These are phyloP conservation scores for Thinopyrum elongatum DNA, from an alignment of 176 grass and related monocot species.

Conservation along the genomic window DNA sequence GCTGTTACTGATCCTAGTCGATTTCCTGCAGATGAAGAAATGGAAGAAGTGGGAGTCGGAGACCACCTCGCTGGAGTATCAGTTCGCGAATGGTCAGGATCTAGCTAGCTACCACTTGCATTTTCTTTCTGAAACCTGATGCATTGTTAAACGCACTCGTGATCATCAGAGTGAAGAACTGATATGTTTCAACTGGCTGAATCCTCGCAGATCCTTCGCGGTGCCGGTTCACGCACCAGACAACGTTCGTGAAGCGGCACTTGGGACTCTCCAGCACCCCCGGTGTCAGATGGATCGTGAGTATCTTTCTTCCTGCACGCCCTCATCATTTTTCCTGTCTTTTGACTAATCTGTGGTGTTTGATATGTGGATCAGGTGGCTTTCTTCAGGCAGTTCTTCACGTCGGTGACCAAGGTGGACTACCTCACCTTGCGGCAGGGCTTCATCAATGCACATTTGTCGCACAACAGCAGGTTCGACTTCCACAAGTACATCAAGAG, in stretches of 20 bases:
- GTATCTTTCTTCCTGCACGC: background rate
- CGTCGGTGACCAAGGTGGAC: constrained; percentile 75
- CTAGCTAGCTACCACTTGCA: background rate
- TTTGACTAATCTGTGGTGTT: background rate
- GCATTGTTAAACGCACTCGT: background rate
- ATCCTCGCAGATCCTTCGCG: constrained; percentile 62
- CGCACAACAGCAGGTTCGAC: constrained; percentile 58
- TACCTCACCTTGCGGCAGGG: constrained; percentile 83
- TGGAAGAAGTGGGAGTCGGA: constrained; percentile 90
- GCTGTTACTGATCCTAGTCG: too few relatives aligned
- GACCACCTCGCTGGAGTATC: constrained; percentile 63
- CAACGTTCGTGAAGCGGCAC: constrained; percentile 69
- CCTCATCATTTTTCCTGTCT: too few relatives aligned
- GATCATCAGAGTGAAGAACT: background rate
- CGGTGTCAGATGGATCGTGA: constrained; percentile 58
- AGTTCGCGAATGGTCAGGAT: constrained; percentile 58
- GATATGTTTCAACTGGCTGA: background rate
- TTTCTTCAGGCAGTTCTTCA: constrained; percentile 89
- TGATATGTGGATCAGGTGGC: constrained; percentile 43
- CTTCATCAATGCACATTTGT: constrained; percentile 84
- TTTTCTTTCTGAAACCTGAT: background rate
- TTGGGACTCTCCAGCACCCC: constrained; percentile 46
- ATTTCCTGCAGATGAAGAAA: constrained; percentile 51
- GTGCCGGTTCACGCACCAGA: constrained; percentile 74
- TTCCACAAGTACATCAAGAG: constrained; percentile 91